phyloP scores from a whole-genome alignment of 495 filamentous ascomycete species.

The Trichocladium uniseriatum region DNA sequence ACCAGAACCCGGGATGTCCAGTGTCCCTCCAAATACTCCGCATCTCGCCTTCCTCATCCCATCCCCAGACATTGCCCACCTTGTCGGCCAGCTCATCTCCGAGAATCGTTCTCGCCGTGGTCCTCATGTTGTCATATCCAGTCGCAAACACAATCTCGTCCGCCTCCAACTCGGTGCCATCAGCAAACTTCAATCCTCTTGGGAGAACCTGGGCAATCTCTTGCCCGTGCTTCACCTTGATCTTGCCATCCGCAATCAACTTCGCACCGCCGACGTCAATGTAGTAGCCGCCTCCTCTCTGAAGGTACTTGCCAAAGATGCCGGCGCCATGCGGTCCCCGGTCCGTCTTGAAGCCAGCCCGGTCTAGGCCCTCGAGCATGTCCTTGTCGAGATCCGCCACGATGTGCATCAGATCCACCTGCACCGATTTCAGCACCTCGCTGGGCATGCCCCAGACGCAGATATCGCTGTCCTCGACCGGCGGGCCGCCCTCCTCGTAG shows the following conservation, averaged over 20 bases:
- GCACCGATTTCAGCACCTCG: conserved; percentile 48
- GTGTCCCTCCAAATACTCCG: conserved; percentile 60
- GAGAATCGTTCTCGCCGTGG: conserved; percentile 52
- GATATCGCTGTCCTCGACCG: conserved; percentile 56
- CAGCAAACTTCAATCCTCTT: conserved; percentile 52
- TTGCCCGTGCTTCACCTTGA: conserved; percentile 64
- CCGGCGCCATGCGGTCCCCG: conserved; percentile 55
- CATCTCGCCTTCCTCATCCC: conserved; percentile 68
- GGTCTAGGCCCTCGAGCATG: conserved; percentile 49
- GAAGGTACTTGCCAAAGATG: conserved; percentile 64
- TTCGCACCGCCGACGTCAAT: conserved; percentile 69
- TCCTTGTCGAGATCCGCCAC: conserved; percentile 44
- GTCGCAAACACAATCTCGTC: conserved; percentile 81
- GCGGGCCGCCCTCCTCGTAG: conserved; percentile 55
- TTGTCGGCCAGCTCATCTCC: conserved; percentile 60
- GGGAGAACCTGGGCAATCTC: conserved; percentile 54
- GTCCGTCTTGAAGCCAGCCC: conserved; percentile 63
- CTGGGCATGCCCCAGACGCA: conserved; percentile 46
- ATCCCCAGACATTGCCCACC: conserved; percentile 65
- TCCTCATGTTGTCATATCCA: conserved; percentile 74
- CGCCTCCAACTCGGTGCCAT: conserved; percentile 58
- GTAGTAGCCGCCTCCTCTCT: conserved; percentile 71
- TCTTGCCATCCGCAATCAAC: conserved; percentile 66
- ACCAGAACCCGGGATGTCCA: conserved; percentile 73
- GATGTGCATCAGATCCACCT: conserved; percentile 41